Evolutionary conservation across 1,284 basidiomycete species (phyloP), one percentile per base, ranked within the genome.

Genomic region (Cryptococcus sp.): DNA sequence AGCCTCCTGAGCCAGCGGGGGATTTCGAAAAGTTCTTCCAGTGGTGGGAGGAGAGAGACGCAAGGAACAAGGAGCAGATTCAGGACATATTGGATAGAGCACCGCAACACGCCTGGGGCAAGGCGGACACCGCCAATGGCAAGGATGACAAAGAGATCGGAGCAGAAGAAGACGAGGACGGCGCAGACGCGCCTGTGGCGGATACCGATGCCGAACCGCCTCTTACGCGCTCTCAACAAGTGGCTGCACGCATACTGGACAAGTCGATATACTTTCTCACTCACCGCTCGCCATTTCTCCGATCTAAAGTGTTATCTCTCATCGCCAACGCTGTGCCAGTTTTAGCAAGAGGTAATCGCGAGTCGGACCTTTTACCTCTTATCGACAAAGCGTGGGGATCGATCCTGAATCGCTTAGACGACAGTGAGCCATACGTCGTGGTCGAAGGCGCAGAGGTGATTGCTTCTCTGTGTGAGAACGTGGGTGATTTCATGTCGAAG

Each of bases 191-290:
- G 26, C 72, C 78, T 62, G 79, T 82, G 13, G 85, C 70, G 74
- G 47, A 64, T 59, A 54, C 70, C 47, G 47, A 79, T 75, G 44
- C 77, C 80, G 83, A 83, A 50, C 64, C 76, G 4, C 80, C 83
- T n/a, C 80, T 85, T 1, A 89, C 88, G 1, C 83, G 88, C 3
- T 81, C 86, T 0, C 89, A 94, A 73, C 75, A 81, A 20, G 80
- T 94, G 50, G 87, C 88, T n/a, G 84, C 85, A 48, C 86, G 90
- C 65, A 93, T 97, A 57, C 85, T 95, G 46, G 82, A 85, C 6
- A 88, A 92, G 50, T 89, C 90, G 0, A 76, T 91, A n/a, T 91
- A 87, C 78, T 94, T 94, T 79, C 83, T 96, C 45, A 92, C 93
- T 0, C 93, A 97, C 66, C 80, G 83, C 1, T 92, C 91, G 3